Base-by-base conservation (phyloP, 306 rosid species). In the Cucumis sativus region DNA sequence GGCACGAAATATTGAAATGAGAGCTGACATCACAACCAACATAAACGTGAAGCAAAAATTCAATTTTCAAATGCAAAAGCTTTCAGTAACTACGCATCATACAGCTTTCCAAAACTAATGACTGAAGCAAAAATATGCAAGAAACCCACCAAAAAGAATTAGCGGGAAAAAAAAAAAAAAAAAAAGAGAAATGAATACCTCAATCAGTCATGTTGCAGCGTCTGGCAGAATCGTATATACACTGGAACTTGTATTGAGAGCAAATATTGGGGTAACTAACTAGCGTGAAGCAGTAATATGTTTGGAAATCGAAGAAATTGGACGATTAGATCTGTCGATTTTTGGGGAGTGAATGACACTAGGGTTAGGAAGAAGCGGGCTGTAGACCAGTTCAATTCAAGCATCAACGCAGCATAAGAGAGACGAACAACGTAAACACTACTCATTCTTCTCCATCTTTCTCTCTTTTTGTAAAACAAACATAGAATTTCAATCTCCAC, bases 201-300 rank as follows among this genome's bases (percentile, higher is more conserved):
- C 37, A 33, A 3, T 89, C 97, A 74, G 97, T 91, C 95, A 91
- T 91, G 81, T 87, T 77, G 56, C 15, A 67, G 83, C 49, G 77
- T 68, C 87, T 84, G 74, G 79, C 87, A 82, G 87, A 77, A 52
- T 52, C 0, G 54, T 47, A 47, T n/a, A 2, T 0, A 52, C 57
- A 70, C 37, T 35, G 65, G 62, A 51, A 47, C 21, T 60, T 45
- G 49, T 17, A 70, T 13, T 33, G 45, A 63, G 63, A 10, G 40
- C 76, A 49, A 64, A 11, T 40, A 39, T 57, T 75, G 55, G 35
- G 9, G 8, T 8, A 33, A 45, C 25, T 47, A 13, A 14, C 25
- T 15, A 71, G 35, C 21, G 41, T 49, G 28, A 6, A 13, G 76
- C 60, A 16, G 5, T 7, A 28, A 51, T 47, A 15, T 23, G 58